phyloP scores from a whole-genome alignment of 371 early-diverging fungal species.

The Gilbertella persicaria region DNA sequence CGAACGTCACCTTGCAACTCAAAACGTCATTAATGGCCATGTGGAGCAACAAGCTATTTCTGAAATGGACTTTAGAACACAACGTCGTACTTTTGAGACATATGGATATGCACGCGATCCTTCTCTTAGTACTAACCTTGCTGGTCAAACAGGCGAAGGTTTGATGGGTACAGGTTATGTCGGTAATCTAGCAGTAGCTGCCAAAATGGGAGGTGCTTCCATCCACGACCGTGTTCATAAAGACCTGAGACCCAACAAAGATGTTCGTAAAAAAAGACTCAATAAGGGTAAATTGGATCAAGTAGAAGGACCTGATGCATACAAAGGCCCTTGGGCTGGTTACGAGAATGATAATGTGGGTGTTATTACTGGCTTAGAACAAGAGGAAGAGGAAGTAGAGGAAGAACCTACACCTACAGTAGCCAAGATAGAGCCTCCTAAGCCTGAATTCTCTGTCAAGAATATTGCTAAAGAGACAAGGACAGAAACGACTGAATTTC shows the following conservation, averaged over 20 bases:
- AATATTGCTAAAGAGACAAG: conserved; percentile 43
- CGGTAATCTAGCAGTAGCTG: conserved; percentile 65
- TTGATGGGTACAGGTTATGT: conserved; percentile 67
- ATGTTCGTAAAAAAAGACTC: conserved; percentile 66
- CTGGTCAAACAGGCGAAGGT: conserved; percentile 58
- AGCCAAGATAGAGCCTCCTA: conserved; percentile 7
- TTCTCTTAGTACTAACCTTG: conserved; percentile 41
- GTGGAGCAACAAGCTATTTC: conserved; percentile 81
- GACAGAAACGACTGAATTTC: conserved; percentile 73
- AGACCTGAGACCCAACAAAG: conserved; percentile 49
- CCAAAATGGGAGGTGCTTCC: conserved; percentile 48
- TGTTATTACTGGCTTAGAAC: conserved; percentile 59
- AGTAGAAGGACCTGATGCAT: conserved; percentile 80
- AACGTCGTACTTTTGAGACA: conserved; percentile 78
- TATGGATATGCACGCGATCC: conserved; percentile 90
- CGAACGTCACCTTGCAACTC: conserved; percentile 48
- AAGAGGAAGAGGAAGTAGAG: conserved; percentile 39
- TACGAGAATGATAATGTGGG: conserved; percentile 82
- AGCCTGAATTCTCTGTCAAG: conserved; percentile 28
- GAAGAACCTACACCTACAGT: too few relatives aligned
- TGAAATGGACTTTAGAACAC: conserved; percentile 75
- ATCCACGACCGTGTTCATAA: conserved; percentile 59
- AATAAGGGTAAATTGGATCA: conserved; percentile 77
- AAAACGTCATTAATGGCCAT: conserved; percentile 78
- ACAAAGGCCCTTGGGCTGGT: conserved; percentile 95